phyloP scores from a whole-genome alignment of 2,329 filamentous ascomycete species.

The Neoarthrinium moseri region DNA sequence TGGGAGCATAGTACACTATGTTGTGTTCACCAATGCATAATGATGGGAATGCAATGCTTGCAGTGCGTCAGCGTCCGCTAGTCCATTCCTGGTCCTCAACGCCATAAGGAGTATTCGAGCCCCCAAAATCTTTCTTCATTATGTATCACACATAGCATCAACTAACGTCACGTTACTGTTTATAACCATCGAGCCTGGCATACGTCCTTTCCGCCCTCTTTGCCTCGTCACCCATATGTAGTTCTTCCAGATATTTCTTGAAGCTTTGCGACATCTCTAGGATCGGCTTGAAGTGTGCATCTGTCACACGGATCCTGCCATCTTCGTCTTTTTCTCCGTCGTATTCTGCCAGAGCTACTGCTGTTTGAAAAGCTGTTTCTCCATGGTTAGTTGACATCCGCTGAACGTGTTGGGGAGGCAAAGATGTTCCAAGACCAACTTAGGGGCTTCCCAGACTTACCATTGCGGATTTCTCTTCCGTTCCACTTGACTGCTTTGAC shows the following conservation, averaged over 20 bases:
- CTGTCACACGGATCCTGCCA: constrained; percentile 21
- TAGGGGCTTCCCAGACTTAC: constrained; percentile 7
- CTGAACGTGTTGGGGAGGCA: not conserved
- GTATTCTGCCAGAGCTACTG: constrained; percentile 27
- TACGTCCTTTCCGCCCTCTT: constrained; percentile 12
- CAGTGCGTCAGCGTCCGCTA: too few relatives aligned
- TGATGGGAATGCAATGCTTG: too few relatives aligned
- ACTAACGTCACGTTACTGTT: too few relatives aligned
- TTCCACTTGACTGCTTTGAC: constrained; percentile 19
- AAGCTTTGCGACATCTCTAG: constrained; percentile 27
- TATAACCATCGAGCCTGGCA: constrained; percentile 3
- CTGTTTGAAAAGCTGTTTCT: constrained; percentile 28
- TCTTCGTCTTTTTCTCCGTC: constrained; percentile 29
- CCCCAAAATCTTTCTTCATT: too few relatives aligned
- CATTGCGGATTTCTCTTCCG: constrained; percentile 20
- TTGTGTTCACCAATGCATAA: too few relatives aligned
- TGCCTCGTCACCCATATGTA: constrained; percentile 17
- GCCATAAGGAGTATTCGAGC: too few relatives aligned
- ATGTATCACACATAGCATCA: too few relatives aligned
- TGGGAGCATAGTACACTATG: too few relatives aligned
- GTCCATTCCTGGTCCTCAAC: too few relatives aligned
- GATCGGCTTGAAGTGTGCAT: constrained; percentile 24
- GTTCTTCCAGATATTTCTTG: constrained; percentile 22
- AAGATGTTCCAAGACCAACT: not conserved
- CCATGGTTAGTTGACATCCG: constrained; percentile 3